Evolutionary conservation across 345 rosid species (phyloP).

Genomic region (Jatropha curcas): DNA sequence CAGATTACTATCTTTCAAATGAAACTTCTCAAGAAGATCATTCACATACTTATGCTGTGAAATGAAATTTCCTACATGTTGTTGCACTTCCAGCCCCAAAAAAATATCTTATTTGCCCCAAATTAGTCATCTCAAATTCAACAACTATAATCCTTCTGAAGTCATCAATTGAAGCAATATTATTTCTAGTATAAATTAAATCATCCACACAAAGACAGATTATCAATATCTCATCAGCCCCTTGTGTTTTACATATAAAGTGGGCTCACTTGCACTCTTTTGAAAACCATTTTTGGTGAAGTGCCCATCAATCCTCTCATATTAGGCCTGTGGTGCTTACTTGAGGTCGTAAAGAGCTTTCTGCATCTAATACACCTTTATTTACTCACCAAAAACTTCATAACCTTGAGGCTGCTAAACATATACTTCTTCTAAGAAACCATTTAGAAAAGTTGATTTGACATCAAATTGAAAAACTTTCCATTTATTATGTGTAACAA

Average conservation of each 20-base stretch:
- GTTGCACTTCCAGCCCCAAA: neutral
- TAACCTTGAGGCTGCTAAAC: neutral
- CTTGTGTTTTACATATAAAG: neutral
- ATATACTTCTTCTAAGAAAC: neutral
- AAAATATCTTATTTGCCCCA: neutral
- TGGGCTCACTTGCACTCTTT: neutral
- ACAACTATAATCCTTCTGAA: neutral
- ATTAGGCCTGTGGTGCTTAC: neutral
- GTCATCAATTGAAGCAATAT: neutral
- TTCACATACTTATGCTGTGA: neutral
- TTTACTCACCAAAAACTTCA: neutral
- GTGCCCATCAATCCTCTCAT: neutral
- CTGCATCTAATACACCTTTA: neutral
- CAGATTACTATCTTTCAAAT: neutral
- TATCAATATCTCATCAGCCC: neutral
- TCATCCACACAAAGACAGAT: neutral
- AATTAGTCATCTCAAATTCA: neutral
- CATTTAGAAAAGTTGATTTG: neutral
- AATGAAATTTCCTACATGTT: neutral
- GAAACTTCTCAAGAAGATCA: slow-evolving; percentile 7
- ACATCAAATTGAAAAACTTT: neutral
- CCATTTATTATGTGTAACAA: neutral
- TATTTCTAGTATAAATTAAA: neutral
- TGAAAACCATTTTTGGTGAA: neutral
- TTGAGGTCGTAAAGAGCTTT: neutral